phyloP scores from a whole-genome alignment of 805 yeast species.

The Kazachstania taianensis region DNA sequence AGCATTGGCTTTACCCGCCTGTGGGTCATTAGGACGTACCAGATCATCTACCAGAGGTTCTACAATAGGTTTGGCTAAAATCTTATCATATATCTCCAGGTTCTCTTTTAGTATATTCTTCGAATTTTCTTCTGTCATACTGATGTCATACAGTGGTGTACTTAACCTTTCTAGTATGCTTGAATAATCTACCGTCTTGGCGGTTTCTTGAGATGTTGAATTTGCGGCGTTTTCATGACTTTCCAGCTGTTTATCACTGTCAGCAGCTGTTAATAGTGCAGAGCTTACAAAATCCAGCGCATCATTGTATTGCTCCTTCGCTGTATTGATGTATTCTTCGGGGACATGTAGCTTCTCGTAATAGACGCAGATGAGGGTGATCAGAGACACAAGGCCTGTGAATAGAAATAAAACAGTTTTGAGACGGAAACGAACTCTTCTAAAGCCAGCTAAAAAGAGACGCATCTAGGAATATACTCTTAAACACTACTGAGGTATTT shows the following conservation, averaged over 20 bases:
- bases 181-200: neutral
- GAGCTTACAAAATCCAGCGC: neutral
- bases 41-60: slow-evolving; percentile 40
- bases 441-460: neutral
- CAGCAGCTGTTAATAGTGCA: neutral
- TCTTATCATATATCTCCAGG: slow-evolving; percentile 29
- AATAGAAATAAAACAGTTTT: neutral
- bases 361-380: neutral
- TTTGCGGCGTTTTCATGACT: neutral
- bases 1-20: slow-evolving; percentile 50
- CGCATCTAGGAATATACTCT: no score
- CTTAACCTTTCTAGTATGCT: slow-evolving; percentile 7
- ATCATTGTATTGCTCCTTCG: neutral
- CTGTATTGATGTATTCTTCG: neutral
- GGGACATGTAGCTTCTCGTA: neutral
- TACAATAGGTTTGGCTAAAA: slow-evolving; percentile 30
- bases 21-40: slow-evolving; percentile 18
- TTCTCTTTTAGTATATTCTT: slow-evolving; percentile 24
- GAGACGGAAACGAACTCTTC: neutral
- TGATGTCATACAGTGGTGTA: slow-evolving; percentile 16
- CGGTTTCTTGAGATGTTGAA: slow-evolving; percentile 1
- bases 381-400: neutral
- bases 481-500: no score
- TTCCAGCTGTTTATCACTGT: neutral
- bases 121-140: slow-evolving; percentile 2